Evolutionary conservation across 2,329 filamentous ascomycete species (phyloP).

Genomic region (Hypomyces perniciosus): DNA sequence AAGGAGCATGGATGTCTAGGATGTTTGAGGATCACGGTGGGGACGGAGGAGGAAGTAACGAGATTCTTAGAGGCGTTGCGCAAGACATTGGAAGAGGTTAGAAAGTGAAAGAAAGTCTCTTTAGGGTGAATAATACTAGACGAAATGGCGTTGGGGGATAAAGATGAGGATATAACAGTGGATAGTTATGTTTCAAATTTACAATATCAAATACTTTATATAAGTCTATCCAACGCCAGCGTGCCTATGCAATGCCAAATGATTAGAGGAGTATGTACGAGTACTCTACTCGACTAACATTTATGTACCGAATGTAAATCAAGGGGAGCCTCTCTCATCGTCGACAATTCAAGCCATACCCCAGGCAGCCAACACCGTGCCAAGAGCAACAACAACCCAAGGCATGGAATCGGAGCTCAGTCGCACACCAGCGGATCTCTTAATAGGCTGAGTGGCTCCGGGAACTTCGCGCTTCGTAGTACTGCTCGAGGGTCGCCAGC

Average conservation of each 20-base stretch:
- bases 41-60: slow-evolving; percentile 80
- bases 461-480: slow-evolving; percentile 1
- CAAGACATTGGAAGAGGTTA: slow-evolving; percentile 41
- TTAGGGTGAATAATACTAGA: background rate
- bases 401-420: background rate
- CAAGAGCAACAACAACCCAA: background rate
- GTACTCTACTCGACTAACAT: too few species aligned
- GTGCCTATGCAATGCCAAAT: background rate
- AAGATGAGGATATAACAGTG: background rate
- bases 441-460: background rate
- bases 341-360: background rate
- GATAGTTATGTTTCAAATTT: too few species aligned
- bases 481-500: slow-evolving; percentile 11
- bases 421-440: background rate
- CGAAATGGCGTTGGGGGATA: background rate
- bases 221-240: background rate
- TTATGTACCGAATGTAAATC: background rate
- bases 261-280: too few species aligned
- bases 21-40: slow-evolving; percentile 86
- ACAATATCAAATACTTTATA: background rate
- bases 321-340: background rate
- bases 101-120: slow-evolving; percentile 13
- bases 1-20: slow-evolving; percentile 87
- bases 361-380: slow-evolving; percentile 3
- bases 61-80: slow-evolving; percentile 67